phyloP scores from a whole-genome alignment of 129 eudicot species.

The Kitagawia praeruptora region DNA sequence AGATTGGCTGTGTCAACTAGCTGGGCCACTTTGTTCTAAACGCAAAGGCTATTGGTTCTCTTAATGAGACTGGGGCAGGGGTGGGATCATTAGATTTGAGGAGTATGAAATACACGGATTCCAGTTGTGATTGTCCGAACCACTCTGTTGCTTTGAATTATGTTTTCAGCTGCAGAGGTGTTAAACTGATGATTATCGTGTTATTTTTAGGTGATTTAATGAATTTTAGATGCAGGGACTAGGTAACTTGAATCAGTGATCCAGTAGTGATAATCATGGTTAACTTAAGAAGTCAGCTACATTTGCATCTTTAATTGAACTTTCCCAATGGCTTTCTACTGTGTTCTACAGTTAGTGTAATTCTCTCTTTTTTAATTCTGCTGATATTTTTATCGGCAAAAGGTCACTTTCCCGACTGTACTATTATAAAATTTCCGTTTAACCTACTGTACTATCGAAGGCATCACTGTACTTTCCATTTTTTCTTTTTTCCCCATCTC shows the following conservation, averaged over 20 bases:
- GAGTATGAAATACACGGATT: too few relatives aligned
- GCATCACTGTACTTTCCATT: too few relatives aligned
- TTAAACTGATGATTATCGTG: neutral
- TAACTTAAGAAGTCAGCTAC: neutral
- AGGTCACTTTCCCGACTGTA: too few relatives aligned
- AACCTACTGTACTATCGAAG: too few relatives aligned
- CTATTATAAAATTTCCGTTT: too few relatives aligned
- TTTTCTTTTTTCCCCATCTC: too few relatives aligned
- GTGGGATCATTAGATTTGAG: neutral
- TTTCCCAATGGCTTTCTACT: too few relatives aligned
- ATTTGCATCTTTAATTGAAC: too few relatives aligned
- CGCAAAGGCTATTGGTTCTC: neutral
- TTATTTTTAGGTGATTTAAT: neutral
- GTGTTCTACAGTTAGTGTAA: neutral
- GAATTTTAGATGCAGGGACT: neutral
- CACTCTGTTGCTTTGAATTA: neutral
- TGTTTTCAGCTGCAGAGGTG: neutral
- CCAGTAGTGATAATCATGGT: neutral
- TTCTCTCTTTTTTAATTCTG: neutral
- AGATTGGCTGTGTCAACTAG: neutral
- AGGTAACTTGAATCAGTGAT: neutral
- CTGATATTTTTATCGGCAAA: too few relatives aligned
- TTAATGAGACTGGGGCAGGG: neutral
- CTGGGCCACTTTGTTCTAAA: neutral
- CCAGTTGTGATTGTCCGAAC: too few relatives aligned